A percentile compares a stretch with the other conserved stretches of the same genome.
Conservation (phyloP, 768 basidiomycete species). For the Lepiota venenata region DNA sequence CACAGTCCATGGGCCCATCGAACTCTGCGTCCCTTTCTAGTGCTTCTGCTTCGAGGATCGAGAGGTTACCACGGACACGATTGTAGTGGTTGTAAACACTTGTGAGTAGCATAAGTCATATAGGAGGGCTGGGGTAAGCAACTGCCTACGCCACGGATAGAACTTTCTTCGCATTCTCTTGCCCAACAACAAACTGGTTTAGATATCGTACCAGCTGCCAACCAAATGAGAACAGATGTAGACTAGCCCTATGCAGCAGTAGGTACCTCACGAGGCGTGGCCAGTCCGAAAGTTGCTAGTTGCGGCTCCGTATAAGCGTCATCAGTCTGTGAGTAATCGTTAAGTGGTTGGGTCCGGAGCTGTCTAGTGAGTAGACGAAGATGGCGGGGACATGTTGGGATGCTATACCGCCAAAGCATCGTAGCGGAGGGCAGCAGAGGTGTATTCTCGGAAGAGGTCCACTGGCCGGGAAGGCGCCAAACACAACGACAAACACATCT, state of each 20-base stretch:
- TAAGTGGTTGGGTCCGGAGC: conserved; percentile 57
- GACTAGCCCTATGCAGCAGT: background rate
- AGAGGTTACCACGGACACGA: conserved; percentile 72
- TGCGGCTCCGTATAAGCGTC: conserved; percentile 10
- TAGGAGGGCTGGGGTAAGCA: background rate
- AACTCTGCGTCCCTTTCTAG: conserved; percentile 12
- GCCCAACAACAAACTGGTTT: conserved; percentile 87
- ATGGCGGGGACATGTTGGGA: background rate
- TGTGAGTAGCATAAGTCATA: conserved; percentile 1
- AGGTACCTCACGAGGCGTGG: conserved; percentile 52
- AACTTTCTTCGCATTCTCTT: conserved; percentile 90
- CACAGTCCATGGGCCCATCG: conserved; percentile 17
- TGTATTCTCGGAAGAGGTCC: background rate
- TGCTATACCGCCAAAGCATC: conserved; percentile 10
- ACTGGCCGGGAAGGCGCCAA: background rate
- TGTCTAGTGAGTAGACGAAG: conserved; percentile 24
- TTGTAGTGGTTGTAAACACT: conserved; percentile 97
- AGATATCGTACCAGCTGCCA: conserved; percentile 78
- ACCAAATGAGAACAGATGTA: background rate
- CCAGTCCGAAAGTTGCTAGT: conserved; percentile 42
- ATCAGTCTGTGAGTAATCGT: conserved; percentile 28
- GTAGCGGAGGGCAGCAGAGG: background rate
- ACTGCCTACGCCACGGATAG: conserved; percentile 86
- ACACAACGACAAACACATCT: background rate
- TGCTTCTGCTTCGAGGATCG: conserved; percentile 39